Percentiles rank a stretch among this genome's conserved stretches.
phyloP scores from a whole-genome alignment of 2,329 filamentous ascomycete genomes.

The Teratosphaeria pseudoeucalypti region DNA sequence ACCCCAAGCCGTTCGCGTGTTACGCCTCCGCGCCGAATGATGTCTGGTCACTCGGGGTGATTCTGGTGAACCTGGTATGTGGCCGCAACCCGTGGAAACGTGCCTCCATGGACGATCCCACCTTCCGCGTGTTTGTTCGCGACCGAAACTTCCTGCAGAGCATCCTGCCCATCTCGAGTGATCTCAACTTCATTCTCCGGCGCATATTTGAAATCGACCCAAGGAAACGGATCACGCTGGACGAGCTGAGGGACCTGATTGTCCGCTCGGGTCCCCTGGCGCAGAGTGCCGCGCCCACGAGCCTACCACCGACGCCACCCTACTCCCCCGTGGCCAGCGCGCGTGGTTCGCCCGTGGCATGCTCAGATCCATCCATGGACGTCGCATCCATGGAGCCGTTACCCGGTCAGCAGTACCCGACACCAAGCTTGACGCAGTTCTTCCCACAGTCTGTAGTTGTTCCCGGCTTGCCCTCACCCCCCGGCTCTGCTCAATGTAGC shows the following conservation, averaged over 20 bases:
- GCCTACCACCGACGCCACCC: slow-evolving; percentile 34
- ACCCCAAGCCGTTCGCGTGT: slow-evolving; percentile 58
- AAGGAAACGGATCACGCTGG: slow-evolving; percentile 67
- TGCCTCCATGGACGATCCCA: slow-evolving; percentile 84
- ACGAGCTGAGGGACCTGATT: slow-evolving; percentile 69
- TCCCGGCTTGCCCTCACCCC: slow-evolving; percentile 12
- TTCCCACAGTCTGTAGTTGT: neutral
- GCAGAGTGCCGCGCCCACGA: slow-evolving; percentile 31
- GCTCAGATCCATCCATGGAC: slow-evolving; percentile 7
- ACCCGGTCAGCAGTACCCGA: slow-evolving; percentile 18
- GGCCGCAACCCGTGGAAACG: slow-evolving; percentile 99
- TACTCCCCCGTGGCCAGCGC: slow-evolving; percentile 31
- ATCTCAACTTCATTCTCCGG: slow-evolving; percentile 77
- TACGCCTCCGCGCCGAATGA: slow-evolving; percentile 94
- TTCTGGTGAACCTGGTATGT: slow-evolving; percentile 93
- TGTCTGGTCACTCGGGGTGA: slow-evolving; percentile 95
- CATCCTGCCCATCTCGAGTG: slow-evolving; percentile 81
- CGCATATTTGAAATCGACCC: slow-evolving; percentile 84
- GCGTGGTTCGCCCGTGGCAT: slow-evolving; percentile 8
- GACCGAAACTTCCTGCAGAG: slow-evolving; percentile 81
- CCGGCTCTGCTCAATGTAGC: slow-evolving; percentile 16
- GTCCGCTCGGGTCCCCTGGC: slow-evolving; percentile 67
- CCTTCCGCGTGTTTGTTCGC: slow-evolving; percentile 81
- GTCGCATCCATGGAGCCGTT: slow-evolving; percentile 20
- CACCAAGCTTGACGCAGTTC: neutral